These are phyloP conservation scores for Erysimum pusillum DNA, from an alignment of 441 rosid genomes.

Conservation along the genomic window DNA sequence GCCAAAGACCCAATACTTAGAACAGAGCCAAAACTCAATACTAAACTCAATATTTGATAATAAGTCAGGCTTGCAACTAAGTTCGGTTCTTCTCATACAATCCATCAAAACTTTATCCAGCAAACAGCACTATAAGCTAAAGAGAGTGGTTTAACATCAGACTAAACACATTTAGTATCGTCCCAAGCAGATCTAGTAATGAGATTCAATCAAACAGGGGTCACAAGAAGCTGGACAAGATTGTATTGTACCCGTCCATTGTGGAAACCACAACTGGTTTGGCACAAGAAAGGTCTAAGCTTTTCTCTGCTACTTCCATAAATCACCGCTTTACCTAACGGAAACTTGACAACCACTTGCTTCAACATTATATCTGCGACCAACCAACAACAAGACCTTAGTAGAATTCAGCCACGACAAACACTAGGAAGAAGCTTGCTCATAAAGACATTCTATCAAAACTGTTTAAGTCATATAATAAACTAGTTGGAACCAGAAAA, in stretches of 20 bases:
- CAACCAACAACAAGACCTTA: slow-evolving; percentile 2
- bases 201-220: no score
- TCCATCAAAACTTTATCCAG: background rate
- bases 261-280: slow-evolving; percentile 55
- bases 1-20: background rate
- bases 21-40: no score
- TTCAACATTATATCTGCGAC: slow-evolving; percentile 56
- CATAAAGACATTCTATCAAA: background rate
- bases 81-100: background rate
- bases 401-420: background rate
- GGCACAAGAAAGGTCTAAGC: slow-evolving; percentile 53
- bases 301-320: slow-evolving; percentile 46
- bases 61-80: background rate
- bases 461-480: no score
- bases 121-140: background rate
- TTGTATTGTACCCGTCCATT: slow-evolving; percentile 55
- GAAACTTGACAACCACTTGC: slow-evolving; percentile 57
- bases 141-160: background rate
- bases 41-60: no score
- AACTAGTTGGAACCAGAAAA: no score
- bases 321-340: slow-evolving; percentile 36
- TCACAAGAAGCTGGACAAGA: no score
- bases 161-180: no score
- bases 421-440: background rate
- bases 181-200: no score